Evolutionary conservation across 371 early-diverging fungal genomes (phyloP).

Genomic region (Mucor mucedo): DNA sequence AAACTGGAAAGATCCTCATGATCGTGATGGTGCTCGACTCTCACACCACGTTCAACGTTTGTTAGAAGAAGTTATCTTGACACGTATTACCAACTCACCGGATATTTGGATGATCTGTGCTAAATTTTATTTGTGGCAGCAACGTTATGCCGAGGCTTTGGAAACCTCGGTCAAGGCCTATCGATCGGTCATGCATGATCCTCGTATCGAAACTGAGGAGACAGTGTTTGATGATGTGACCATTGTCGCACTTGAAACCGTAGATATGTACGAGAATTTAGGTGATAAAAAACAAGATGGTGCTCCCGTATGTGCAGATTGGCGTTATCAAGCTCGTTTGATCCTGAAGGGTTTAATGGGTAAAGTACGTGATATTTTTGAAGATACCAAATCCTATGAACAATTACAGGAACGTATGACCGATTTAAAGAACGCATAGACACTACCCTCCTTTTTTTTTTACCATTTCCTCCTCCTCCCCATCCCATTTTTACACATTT

Average conservation of each 20-base stretch:
- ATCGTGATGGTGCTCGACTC: constrained; percentile 46
- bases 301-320: constrained; percentile 76
- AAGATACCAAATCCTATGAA: constrained; percentile 67
- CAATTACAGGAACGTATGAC: constrained; percentile 64
- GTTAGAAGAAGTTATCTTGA: constrained; percentile 69
- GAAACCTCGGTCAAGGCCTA: constrained; percentile 87
- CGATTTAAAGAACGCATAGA: constrained; percentile 51
- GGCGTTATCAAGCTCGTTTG: constrained; percentile 85
- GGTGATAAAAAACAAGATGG: constrained; percentile 57
- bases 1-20: constrained; percentile 67
- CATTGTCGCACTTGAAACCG: constrained; percentile 72
- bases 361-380: constrained; percentile 76
- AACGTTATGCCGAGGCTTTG: constrained; percentile 66
- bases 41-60: constrained; percentile 56
- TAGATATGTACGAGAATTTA: constrained; percentile 77
- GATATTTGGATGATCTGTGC: constrained; percentile 79
- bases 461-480: background rate
- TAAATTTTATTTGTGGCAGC: constrained; percentile 75
- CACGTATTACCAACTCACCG: constrained; percentile 77
- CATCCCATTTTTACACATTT: background rate
- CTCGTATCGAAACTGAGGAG: constrained; percentile 70
- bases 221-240: constrained; percentile 74
- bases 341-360: constrained; percentile 84
- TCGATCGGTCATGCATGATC: constrained; percentile 75
- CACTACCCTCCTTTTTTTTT: background rate